Evolutionary conservation across 2,329 filamentous ascomycete species (phyloP).

Genomic region (Scorias spongiosa): DNA sequence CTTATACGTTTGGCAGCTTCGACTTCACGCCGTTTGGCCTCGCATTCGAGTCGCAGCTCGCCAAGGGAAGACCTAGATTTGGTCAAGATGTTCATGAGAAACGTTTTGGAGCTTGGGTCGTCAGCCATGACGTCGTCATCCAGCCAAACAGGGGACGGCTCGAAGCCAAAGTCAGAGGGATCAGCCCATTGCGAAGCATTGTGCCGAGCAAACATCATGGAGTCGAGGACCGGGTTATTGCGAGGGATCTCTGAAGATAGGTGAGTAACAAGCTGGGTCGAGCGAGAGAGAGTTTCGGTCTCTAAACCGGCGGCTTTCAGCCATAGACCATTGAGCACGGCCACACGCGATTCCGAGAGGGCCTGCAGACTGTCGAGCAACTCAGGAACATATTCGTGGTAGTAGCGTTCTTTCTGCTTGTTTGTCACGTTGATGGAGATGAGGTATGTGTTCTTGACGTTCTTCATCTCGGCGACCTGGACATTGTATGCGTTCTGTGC

Average conservation of each 20-base stretch:
- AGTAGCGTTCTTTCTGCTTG: constrained; percentile 94
- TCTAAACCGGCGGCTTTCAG: constrained; percentile 65
- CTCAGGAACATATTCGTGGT: constrained; percentile 91
- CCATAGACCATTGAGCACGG: constrained; percentile 78
- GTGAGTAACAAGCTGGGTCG: constrained; percentile 55
- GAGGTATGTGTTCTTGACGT: constrained; percentile 94
- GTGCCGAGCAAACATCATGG: constrained; percentile 94
- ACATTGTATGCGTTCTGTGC: constrained; percentile 78
- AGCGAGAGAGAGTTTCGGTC: constrained; percentile 58
- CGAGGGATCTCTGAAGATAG: constrained; percentile 68
- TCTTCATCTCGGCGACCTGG: constrained; percentile 89
- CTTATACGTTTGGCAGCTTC: constrained; percentile 61
- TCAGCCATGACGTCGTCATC: constrained; percentile 77
- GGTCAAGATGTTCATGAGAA: constrained; percentile 75
- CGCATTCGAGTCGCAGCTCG: constrained; percentile 67
- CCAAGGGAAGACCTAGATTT: constrained; percentile 78
- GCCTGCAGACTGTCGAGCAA: constrained; percentile 87
- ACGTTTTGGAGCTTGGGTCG: constrained; percentile 78
- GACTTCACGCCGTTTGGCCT: constrained; percentile 74
- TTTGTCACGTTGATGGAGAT: constrained; percentile 95
- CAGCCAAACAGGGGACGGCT: constrained; percentile 93
- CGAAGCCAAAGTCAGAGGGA: constrained; percentile 70
- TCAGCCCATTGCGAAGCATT: constrained; percentile 74
- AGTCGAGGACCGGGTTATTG: constrained; percentile 80
- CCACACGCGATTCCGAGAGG: constrained; percentile 73